Base-by-base conservation (phyloP, 2,329 filamentous ascomycete species). In the Elsinoe necatrix region DNA sequence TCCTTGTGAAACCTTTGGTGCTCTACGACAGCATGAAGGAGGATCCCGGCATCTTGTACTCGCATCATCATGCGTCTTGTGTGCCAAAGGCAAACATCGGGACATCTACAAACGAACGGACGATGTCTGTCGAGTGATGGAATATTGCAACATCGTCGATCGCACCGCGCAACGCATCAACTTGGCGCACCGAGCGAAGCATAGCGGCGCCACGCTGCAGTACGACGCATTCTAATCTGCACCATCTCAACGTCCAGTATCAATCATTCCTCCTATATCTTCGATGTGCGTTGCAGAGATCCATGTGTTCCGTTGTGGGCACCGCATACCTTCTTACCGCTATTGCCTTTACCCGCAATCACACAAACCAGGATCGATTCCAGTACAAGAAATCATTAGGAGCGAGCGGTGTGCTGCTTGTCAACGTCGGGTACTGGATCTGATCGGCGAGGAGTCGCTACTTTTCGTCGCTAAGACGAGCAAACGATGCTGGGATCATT, bases 401-500 rank as follows among this genome's bases (percentile, higher is more conserved):
- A 39, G 8, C 5, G 48, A 52, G 31, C 14, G 29, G n/a, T 52
- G 48, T 39, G 31, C 48, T 1, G 48, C 48, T 2, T 52, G 48
- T 21, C 48, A 52, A 25, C 16, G 48, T 11, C 48, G 16, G 6
- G 31, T 23, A 8, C 39, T 27, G 48, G 48, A 52, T 8, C n/a
- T 16, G 48, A 14, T 39, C n/a, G 48, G 14, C 9, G 25, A 21
- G n/a, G 48, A 52, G 31, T 29, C 27, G 27, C 4, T 4, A 9
- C 9, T 9, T 9, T n/a, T 31, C 12, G 25, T 9, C 11, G 34
- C 27, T 25, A 51, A 20, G 47, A 16, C 25, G 9, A 34, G 14
- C 11, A 51, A 34, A 21, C 43, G 23, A 14, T n/a, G 79, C 69
- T 90, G 85, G 59, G 84, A 9, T 9, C 27, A 4, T 29, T 29